These are phyloP conservation scores for Apiotrichum gracile DNA, from an alignment of 1,284 basidiomycete genomes.

Conservation along the genomic window DNA sequence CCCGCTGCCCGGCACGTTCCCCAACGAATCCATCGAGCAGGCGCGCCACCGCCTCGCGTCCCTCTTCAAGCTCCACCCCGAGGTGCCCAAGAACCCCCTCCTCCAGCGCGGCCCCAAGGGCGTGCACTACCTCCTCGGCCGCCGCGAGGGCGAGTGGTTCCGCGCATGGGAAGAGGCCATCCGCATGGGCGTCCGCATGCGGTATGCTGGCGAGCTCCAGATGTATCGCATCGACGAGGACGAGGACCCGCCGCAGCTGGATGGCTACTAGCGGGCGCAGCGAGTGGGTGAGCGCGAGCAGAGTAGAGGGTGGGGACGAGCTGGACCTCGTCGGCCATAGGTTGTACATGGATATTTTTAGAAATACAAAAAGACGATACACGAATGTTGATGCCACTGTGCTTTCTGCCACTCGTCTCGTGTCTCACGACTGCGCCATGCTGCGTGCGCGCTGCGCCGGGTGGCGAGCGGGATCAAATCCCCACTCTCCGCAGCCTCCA, in stretches of 20 bases:
- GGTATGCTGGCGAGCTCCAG: slow-evolving; percentile 30
- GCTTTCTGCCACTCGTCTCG: too few species aligned
- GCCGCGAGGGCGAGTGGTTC: slow-evolving; percentile 70
- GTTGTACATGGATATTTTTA: too few species aligned
- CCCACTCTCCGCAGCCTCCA: background rate
- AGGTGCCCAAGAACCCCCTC: slow-evolving; percentile 25
- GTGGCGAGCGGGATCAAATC: background rate
- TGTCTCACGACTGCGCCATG: too few species aligned
- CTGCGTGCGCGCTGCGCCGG: too few species aligned
- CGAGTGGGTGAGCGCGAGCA: too few species aligned
- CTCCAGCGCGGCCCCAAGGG: slow-evolving; percentile 37
- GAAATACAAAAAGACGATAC: too few species aligned
- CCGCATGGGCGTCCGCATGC: slow-evolving; percentile 51
- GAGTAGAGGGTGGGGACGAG: too few species aligned
- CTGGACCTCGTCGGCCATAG: too few species aligned
- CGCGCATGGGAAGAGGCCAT: slow-evolving; percentile 64
- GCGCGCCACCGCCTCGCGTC: slow-evolving; percentile 29
- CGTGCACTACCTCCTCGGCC: slow-evolving; percentile 50
- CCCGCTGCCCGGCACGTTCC: slow-evolving; percentile 36
- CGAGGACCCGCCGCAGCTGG: slow-evolving; percentile 15
- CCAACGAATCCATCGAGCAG: slow-evolving; percentile 23
- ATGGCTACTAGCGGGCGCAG: slow-evolving; percentile 13
- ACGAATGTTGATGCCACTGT: too few species aligned
- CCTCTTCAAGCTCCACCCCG: slow-evolving; percentile 36
- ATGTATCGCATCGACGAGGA: slow-evolving; percentile 7